A percentile compares a stretch with the other conserved stretches of the same genome.
phyloP scores from a whole-genome alignment of 768 basidiomycete genomes.

The Lentinula sp. region DNA sequence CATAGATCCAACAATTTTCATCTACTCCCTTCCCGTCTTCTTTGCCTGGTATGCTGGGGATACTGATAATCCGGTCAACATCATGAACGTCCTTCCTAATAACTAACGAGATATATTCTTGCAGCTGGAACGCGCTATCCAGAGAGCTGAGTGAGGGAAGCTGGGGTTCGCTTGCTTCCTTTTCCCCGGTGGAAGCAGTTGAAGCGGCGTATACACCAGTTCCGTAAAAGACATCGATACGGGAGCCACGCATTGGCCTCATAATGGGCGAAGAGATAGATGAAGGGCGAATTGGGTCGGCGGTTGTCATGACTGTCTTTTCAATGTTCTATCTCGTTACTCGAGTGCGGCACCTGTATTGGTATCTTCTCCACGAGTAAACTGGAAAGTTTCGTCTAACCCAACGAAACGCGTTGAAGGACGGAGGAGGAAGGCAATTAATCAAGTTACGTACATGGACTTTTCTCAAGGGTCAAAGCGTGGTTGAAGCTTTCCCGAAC shows the following conservation, averaged over 20 bases:
- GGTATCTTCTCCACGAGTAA: too few relatives aligned
- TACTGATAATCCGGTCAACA: conserved; percentile 70
- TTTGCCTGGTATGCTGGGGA: conserved; percentile 48
- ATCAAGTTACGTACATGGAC: too few relatives aligned
- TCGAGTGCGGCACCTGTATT: too few relatives aligned
- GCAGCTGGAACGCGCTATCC: conserved; percentile 90
- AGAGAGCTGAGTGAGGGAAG: conserved; percentile 65
- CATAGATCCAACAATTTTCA: conserved; percentile 81
- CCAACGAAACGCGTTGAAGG: too few relatives aligned
- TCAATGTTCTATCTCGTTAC: too few relatives aligned
- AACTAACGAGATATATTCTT: conserved; percentile 89
- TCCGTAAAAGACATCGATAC: conserved; percentile 69
- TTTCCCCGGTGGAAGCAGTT: conserved; percentile 44
- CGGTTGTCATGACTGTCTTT: background rate
- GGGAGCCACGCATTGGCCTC: conserved; percentile 69
- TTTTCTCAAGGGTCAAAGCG: too few relatives aligned
- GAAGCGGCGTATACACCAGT: conserved; percentile 13
- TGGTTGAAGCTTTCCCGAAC: too few relatives aligned
- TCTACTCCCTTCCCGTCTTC: conserved; percentile 36
- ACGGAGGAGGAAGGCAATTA: too few relatives aligned
- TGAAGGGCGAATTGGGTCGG: background rate
- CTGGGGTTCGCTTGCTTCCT: conserved; percentile 13
- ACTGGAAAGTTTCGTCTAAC: too few relatives aligned
- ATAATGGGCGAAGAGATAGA: background rate
- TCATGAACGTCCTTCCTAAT: conserved; percentile 86